Percentiles rank a stretch among this genome's conserved stretches.
These are phyloP conservation scores for Suillus luteus DNA, from an alignment of 768 basidiomycete genomes.

Conservation along the genomic window DNA sequence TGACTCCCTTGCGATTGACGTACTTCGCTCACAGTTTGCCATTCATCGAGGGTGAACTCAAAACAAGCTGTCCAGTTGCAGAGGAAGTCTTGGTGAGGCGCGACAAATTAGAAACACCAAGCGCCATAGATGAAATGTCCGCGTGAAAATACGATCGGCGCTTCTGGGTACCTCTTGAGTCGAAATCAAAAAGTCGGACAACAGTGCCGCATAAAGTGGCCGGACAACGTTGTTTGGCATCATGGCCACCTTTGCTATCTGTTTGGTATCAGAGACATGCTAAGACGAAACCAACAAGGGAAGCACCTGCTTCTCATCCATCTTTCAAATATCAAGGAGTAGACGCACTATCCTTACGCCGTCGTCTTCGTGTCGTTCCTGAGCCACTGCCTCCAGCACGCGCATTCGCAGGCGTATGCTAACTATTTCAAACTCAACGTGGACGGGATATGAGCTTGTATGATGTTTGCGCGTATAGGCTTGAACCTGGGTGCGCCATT, in stretches of 20 bases:
- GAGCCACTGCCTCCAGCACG: constrained; percentile 74
- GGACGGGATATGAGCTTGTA: constrained; percentile 75
- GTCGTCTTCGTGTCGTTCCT: constrained; percentile 81
- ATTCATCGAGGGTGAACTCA: too few relatives aligned
- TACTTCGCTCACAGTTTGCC: too few relatives aligned
- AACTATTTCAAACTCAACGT: constrained; percentile 79
- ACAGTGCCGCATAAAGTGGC: constrained; percentile 74
- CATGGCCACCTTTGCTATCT: constrained; percentile 95
- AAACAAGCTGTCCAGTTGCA: too few relatives aligned
- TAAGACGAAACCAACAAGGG: constrained; percentile 1
- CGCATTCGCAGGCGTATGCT: constrained; percentile 64
- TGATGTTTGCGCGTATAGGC: constrained; percentile 59
- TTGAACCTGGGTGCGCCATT: constrained; percentile 34
- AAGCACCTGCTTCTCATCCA: constrained; percentile 90
- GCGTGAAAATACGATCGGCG: constrained; percentile 83
- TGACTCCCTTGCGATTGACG: constrained; percentile 55
- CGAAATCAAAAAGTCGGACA: constrained; percentile 81
- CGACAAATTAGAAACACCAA: constrained; percentile 16
- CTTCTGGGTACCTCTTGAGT: constrained; percentile 93
- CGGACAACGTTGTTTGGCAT: constrained; percentile 88
- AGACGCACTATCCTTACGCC: constrained; percentile 83
- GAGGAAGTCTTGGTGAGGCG: too few relatives aligned
- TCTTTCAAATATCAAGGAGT: constrained; percentile 80
- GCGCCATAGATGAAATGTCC: constrained; percentile 92
- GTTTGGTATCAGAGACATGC: constrained; percentile 8